These are phyloP conservation scores for Ensete ventricosum DNA, from an alignment of 176 grass and related monocot species.

Conservation along the genomic window DNA sequence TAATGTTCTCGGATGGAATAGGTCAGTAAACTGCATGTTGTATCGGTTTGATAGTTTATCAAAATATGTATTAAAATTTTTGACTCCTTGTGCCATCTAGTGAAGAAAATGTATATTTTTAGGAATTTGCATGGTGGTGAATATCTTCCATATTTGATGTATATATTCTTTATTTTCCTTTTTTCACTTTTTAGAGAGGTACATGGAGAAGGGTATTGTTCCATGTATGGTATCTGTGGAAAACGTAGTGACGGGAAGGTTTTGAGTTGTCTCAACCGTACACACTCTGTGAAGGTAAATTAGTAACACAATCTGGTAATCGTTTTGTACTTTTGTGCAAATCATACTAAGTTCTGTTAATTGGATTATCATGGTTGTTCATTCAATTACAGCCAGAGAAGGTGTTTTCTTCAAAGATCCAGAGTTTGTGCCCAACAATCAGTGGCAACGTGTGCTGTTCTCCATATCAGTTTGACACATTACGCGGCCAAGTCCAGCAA, in stretches of 20 bases:
- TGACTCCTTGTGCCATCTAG: too few relatives aligned
- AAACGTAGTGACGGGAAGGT: conserved; percentile 68
- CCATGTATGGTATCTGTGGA: conserved; percentile 85
- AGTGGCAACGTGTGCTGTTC: conserved; percentile 75
- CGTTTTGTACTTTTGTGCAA: background rate
- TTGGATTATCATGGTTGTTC: background rate
- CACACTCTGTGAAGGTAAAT: conserved; percentile 72
- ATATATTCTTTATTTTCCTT: background rate
- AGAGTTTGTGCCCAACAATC: conserved; percentile 97
- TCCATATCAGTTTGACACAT: conserved; percentile 69
- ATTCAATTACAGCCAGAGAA: conserved; percentile 54
- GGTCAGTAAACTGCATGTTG: too few relatives aligned
- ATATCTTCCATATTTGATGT: background rate
- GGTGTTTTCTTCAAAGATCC: conserved; percentile 79
- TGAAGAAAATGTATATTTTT: too few relatives aligned
- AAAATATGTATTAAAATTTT: too few relatives aligned
- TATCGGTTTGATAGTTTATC: background rate
- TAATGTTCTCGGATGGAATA: too few relatives aligned
- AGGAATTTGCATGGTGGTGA: conserved; percentile 2
- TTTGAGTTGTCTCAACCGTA: conserved; percentile 73
- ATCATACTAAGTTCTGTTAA: background rate
- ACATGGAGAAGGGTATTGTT: conserved; percentile 80
- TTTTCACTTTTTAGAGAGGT: conserved; percentile 35
- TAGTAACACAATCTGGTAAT: background rate
- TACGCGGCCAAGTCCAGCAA: conserved; percentile 83